A percentile compares a stretch with the other conserved stretches of the same genome.
phyloP scores from a whole-genome alignment of 2,329 filamentous ascomycete species.

The Aureobasidium subglaciale region DNA sequence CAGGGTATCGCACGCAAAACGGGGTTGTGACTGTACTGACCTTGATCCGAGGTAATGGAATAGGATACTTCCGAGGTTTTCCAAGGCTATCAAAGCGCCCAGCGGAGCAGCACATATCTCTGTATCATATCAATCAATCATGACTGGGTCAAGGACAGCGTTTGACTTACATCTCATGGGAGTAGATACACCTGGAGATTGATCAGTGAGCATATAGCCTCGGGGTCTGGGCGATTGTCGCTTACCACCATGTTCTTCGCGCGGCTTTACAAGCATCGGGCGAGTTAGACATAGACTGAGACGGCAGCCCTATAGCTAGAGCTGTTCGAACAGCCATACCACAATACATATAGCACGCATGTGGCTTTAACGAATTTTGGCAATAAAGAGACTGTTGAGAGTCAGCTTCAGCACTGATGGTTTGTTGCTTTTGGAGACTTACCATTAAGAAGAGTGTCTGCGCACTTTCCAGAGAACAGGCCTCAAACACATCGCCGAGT shows the following conservation, averaged over 20 bases:
- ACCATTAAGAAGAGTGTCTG: slow-evolving; percentile 26
- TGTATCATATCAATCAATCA: not conserved
- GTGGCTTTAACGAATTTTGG: slow-evolving; percentile 19
- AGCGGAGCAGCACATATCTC: slow-evolving; percentile 28
- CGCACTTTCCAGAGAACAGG: slow-evolving; percentile 23
- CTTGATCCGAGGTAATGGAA: slow-evolving; percentile 14
- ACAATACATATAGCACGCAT: slow-evolving; percentile 18
- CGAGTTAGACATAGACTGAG: slow-evolving; percentile 7
- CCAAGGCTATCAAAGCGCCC: slow-evolving; percentile 27
- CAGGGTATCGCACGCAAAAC: too few species aligned
- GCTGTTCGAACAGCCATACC: slow-evolving; percentile 18
- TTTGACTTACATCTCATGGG: not conserved
- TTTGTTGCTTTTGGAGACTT: too few species aligned
- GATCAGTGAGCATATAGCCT: not conserved
- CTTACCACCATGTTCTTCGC: slow-evolving; percentile 17
- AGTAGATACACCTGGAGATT: not conserved
- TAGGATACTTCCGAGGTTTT: slow-evolving; percentile 24
- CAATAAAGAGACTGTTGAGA: slow-evolving; percentile 18
- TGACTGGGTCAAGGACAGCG: not conserved
- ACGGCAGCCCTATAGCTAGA: slow-evolving; percentile 18
- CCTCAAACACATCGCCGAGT: slow-evolving; percentile 27
- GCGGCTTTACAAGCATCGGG: slow-evolving; percentile 2
- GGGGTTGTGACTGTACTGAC: not conserved
- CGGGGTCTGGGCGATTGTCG: too few species aligned
- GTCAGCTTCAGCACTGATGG: too few species aligned